Evolutionary conservation across 106 monocot genomes (phyloP), one percentile per base, ranked within the genome.

Genomic region (Dioscorea zingiberensis): DNA sequence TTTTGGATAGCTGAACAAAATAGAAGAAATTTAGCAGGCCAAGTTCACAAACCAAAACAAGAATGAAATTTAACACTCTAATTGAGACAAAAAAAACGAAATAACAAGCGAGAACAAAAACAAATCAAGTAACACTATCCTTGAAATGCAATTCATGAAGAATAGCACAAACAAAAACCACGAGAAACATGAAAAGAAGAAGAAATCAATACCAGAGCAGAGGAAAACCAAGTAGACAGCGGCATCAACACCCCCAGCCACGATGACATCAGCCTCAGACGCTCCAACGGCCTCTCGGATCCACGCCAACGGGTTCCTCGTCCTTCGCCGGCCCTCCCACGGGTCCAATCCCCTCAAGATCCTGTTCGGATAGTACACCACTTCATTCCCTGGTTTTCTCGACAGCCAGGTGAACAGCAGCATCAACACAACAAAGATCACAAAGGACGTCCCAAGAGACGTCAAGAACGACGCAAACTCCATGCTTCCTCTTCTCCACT

Each of bases 181-280:
- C 30, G 7, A 30, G 7, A 30, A 3, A 3, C 30, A 30, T 30
- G 7, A 30, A 30, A 10, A 38, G 10, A 38, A 1, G 4, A 38
- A 38, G 38, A 38, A 38, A 38, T 8, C 1, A 38, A 48, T 65
- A 97, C 95, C 88, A 48, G 91, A 73, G 66, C 72, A 30, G 28
- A 97, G 91, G 69, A 97, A 97, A 46, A 97, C 59, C 76, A 97
- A 69, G 73, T 97, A 97, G 21, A 88, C 78, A 21, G 88, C 83
- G 45, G 88, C 74, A 54, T 97, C 95, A 25, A 92, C 83, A 3
- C 91, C 95, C 27, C 74, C 85, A 0, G 77, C 72, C 49, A 76
- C 83, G 28, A 97, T 56, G 54, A 97, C 72, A 26, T 92, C 88
- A 15, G 73, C 83, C 66, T 97, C 95, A 56, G 72, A 44, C 10